Base-by-base conservation (phyloP, 2,329 filamentous ascomycete species). In the Claviceps purpurea region DNA sequence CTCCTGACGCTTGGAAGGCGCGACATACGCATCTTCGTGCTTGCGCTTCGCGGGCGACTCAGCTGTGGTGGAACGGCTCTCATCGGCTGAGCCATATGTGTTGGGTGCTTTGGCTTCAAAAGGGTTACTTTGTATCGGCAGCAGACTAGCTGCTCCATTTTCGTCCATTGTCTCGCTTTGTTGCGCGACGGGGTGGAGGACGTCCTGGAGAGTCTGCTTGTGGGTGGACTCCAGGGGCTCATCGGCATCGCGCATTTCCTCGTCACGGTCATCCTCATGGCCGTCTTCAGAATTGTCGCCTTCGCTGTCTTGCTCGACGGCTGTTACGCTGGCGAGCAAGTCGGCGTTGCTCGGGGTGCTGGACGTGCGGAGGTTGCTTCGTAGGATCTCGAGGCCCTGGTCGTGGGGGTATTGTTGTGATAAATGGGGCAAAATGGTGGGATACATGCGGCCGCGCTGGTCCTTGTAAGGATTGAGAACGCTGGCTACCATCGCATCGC, bases 401-500 rank as follows among this genome's bases (percentile, higher is more conserved):
- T 84, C 78, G 11, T 75, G 65, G 0, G 81, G 74, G 60, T 82
- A 87, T 49, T 79, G 76, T 51, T 82, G 77, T 7, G 81, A 78
- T 26, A 96, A 70, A 60, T 95, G 86, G 0, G 91, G 90, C 47
- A 95, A 68, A 47, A 95, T 84, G 64, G 84, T 93, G 30, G 85
- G 75, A 55, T 82, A 79, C 50, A 79, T 77, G 56, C 79, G 73
- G 43, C 83, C 78, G 62, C 82, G 75, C 61, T 78, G 72, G 61
- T 82, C 73, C 56, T 81, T 70, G 65, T 82, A 79, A 0, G 89
- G 87, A 65, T 93, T 89, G 54, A 96, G 71, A 13, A 94, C 82
- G 64, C 88, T 91, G 5, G 89, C 81, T 11, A 93, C 62, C 77
- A 96, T 87, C 43, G 86, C 84, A 37, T 82, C 73, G 62, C 81